Conservation (phyloP, 1,139 yeast species). For the Candida dubliniensis region DNA sequence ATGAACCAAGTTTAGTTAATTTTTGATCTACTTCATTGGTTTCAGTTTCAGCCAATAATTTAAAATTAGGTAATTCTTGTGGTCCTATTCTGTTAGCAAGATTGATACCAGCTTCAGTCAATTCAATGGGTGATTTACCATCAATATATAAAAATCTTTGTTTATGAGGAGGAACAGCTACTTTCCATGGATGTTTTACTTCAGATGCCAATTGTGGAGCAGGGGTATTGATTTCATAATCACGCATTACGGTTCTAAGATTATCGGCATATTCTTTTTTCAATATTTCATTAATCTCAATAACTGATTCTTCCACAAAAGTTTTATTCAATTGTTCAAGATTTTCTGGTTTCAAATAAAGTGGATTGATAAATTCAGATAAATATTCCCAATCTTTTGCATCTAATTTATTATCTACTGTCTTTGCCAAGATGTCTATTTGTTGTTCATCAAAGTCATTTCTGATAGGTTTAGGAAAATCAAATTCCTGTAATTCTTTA, state of each 20-base stretch:
- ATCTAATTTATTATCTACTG: constrained; percentile 21
- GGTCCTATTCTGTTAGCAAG: constrained; percentile 37
- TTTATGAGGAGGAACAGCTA: constrained; percentile 93
- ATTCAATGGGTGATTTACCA: constrained; percentile 45
- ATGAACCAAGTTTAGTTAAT: constrained; percentile 55
- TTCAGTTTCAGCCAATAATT: constrained; percentile 2
- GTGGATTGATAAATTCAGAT: constrained; percentile 53
- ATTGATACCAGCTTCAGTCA: constrained; percentile 27
- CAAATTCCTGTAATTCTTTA: constrained; percentile 74
- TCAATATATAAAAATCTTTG: constrained; percentile 84
- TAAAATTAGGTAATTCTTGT: constrained; percentile 56
- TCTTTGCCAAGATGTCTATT: constrained; percentile 23
- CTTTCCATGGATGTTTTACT: constrained; percentile 75
- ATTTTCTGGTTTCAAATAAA: constrained; percentile 39
- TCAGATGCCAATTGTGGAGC: constrained; percentile 62
- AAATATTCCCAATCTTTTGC: constrained; percentile 49
- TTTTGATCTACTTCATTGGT: constrained; percentile 19
- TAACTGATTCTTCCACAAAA: constrained; percentile 67
- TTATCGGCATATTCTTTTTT: constrained; percentile 51
- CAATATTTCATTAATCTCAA: constrained; percentile 66
- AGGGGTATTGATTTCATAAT: constrained; percentile 51
- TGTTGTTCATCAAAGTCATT: constrained; percentile 33
- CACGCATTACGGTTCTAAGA: constrained; percentile 50
- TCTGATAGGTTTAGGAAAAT: constrained; percentile 65
- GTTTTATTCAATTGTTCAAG: constrained; percentile 38